Evolutionary conservation across 2,329 filamentous ascomycete genomes (phyloP).

Genomic region (Ceratocystis harringtonii): DNA sequence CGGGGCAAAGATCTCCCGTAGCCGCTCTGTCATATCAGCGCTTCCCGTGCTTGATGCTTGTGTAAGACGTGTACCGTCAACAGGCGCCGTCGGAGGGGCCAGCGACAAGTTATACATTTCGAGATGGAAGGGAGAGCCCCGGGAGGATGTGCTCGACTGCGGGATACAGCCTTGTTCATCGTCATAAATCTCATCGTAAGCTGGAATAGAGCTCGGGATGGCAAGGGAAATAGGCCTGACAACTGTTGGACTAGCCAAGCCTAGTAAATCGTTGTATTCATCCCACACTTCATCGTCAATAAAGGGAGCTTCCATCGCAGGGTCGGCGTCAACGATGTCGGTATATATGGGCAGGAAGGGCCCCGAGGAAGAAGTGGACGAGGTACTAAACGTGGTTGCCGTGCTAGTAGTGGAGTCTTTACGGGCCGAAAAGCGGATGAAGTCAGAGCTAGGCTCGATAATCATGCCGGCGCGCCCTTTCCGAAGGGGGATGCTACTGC

Average conservation of each 20-base stretch:
- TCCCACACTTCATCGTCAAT: slow-evolving; percentile 85
- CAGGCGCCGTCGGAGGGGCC: slow-evolving; percentile 25
- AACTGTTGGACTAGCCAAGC: slow-evolving; percentile 38
- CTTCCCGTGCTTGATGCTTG: slow-evolving; percentile 42
- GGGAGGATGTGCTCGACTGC: slow-evolving; percentile 40
- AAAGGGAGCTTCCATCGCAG: slow-evolving; percentile 44
- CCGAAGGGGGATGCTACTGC: slow-evolving; percentile 26
- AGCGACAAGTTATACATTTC: slow-evolving; percentile 32
- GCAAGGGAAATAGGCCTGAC: slow-evolving; percentile 24
- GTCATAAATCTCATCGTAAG: slow-evolving; percentile 85
- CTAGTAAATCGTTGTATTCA: slow-evolving; percentile 80
- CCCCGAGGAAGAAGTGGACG: slow-evolving; percentile 51
- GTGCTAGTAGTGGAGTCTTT: slow-evolving; percentile 52
- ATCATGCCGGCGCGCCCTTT: slow-evolving; percentile 22
- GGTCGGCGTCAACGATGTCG: slow-evolving; percentile 53
- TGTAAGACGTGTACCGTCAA: slow-evolving; percentile 33
- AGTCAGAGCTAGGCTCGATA: slow-evolving; percentile 37
- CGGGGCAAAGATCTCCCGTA: slow-evolving; percentile 33
- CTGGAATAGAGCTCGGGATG: slow-evolving; percentile 53
- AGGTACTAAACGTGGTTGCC: slow-evolving; percentile 30
- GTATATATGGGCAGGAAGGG: slow-evolving; percentile 36
- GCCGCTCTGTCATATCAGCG: slow-evolving; percentile 38
- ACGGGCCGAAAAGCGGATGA: slow-evolving; percentile 56
- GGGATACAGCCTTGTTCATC: slow-evolving; percentile 40
- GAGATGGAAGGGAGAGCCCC: slow-evolving; percentile 40